Evolutionary conservation across 371 early-diverging fungal genomes (phyloP), one percentile per base, ranked within the genome.

Genomic region (Cokeromyces recurvatus): DNA sequence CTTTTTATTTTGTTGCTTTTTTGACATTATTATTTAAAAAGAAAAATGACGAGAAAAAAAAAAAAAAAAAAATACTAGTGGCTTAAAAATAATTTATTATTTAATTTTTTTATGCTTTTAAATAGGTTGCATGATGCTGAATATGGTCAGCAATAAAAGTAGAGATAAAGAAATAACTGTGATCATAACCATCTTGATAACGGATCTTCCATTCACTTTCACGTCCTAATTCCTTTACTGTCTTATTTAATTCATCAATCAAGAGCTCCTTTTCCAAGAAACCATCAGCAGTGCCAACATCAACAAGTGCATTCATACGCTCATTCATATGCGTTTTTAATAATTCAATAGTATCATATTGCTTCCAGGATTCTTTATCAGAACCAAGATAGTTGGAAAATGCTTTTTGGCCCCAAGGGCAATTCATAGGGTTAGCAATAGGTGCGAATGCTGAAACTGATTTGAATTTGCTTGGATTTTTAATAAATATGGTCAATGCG

Each of bases 371-470:
- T 8, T 69, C 61, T 31, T 67, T 49, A 4, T 75, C 66, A 10
- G 57, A 9, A 20, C 92, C 92, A 9, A 94, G 71, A 48, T 90
- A 93, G 14, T 74, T 84, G 4, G 70, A 54, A 55, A 91, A 84
- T 4, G 92, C 91, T 57, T 87, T 87, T 46, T 68, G 62, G 32
- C 92, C 92, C 91, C 91, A 90, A 9, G 74, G 62, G 37, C 86
- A 85, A 10, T 80, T 59, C 16, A 68, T 69, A 5, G 90, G 87
- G 48, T 88, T 80, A 38, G 80, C 72, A 53, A 93, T 88, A 12
- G 94, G 94, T 1, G 92, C 76, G 55, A 94, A 91, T 0, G 88
- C 93, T 4, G 91, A 89, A n/a, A 81, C 82, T 25, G 82, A 68
- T 64, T 79, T 77, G 76, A 74, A 94, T 38, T 68, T 51, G 10